Percentiles rank a stretch among this genome's conserved stretches.
Evolutionary conservation across 2,329 filamentous ascomycete species (phyloP).

Genomic region (Verticillium tricorpus): DNA sequence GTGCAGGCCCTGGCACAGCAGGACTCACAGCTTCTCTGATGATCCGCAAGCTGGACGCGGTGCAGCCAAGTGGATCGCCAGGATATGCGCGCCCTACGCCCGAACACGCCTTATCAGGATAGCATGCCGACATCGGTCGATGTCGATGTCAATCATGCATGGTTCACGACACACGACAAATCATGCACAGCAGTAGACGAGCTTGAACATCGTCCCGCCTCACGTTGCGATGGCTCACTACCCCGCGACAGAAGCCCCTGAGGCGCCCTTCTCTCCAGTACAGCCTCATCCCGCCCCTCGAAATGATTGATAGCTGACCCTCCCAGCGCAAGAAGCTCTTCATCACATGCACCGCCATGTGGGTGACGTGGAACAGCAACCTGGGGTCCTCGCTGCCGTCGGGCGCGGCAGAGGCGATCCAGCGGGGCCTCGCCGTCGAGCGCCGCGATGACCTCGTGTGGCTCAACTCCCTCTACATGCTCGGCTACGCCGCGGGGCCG

Average conservation of each 20-base stretch:
- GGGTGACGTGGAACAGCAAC: constrained; percentile 59
- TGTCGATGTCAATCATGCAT: too few relatives aligned
- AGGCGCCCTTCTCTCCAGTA: neutral
- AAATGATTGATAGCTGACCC: neutral
- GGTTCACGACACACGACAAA: neutral
- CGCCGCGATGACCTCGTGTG: constrained; percentile 41
- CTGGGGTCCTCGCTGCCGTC: constrained; percentile 62
- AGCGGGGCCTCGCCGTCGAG: constrained; percentile 51
- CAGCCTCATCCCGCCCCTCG: too few relatives aligned
- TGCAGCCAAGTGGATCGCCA: neutral
- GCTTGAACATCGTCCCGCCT: too few relatives aligned
- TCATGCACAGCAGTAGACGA: neutral
- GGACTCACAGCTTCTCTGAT: too few relatives aligned
- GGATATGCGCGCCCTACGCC: neutral
- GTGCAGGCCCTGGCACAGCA: too few relatives aligned
- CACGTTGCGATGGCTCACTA: neutral
- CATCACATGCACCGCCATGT: neutral
- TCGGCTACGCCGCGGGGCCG: constrained; percentile 59
- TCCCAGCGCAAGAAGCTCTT: neutral
- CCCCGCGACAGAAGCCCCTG: neutral
- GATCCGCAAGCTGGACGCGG: neutral
- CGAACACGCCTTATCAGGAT: neutral
- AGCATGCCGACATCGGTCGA: neutral
- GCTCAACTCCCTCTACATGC: constrained; percentile 59
- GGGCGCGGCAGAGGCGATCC: constrained; percentile 56